Evolutionary conservation across 371 early-diverging fungal species (phyloP).

Genomic region (Actinomortierella wolfii): DNA sequence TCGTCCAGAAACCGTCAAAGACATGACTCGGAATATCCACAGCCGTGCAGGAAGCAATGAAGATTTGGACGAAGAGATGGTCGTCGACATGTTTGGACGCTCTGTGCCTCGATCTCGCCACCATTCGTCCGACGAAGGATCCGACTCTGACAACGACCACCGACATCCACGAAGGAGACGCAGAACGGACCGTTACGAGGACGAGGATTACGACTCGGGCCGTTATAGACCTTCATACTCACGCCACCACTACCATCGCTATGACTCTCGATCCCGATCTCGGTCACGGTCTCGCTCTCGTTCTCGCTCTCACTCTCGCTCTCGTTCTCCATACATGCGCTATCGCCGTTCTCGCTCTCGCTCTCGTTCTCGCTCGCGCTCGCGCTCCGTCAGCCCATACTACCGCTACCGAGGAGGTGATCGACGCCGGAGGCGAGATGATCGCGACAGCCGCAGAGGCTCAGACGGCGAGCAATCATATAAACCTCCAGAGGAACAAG

Average conservation of each 20-base stretch:
- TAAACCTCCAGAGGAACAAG: constrained; percentile 19
- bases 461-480: constrained; percentile 18
- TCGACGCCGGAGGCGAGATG: constrained; percentile 4
- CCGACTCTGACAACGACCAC: constrained; percentile 32
- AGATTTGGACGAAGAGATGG: constrained; percentile 40
- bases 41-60: constrained; percentile 32
- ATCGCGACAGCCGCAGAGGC: neutral
- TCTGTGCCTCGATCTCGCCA: constrained; percentile 43
- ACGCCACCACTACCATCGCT: constrained; percentile 3
- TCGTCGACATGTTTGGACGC: constrained; percentile 46
- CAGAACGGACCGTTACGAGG: constrained; percentile 21
- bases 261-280: constrained; percentile 24
- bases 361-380: constrained; percentile 30
- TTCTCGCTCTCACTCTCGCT: constrained; percentile 12
- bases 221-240: constrained; percentile 17
- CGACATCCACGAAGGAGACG: constrained; percentile 38
- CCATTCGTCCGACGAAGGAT: constrained; percentile 42
- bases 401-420: constrained; percentile 13
- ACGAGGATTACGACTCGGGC: constrained; percentile 36
- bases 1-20: constrained; percentile 22
- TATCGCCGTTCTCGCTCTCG: constrained; percentile 18
- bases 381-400: constrained; percentile 30
- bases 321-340: neutral
- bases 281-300: constrained; percentile 17
- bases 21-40: constrained; percentile 43